Conservation (phyloP, 2,329 filamentous ascomycete genomes). For the Aspergillus arachidicola region DNA sequence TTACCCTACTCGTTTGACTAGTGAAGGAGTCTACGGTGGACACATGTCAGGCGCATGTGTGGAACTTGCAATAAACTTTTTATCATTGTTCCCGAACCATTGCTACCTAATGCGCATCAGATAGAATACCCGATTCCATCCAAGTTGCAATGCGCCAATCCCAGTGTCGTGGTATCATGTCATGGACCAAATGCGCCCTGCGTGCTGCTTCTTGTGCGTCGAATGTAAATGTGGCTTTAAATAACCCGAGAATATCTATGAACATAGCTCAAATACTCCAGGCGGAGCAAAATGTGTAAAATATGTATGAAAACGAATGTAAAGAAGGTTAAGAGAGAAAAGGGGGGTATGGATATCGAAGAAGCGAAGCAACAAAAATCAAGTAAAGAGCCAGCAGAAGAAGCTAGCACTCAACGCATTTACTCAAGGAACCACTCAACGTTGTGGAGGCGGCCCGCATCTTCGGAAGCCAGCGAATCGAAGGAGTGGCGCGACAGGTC, state of each 20-base stretch:
- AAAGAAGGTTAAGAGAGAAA: slow-evolving; percentile 2
- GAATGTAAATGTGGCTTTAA: slow-evolving; percentile 6
- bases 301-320: slow-evolving; percentile 2
- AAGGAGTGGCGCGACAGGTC: slow-evolving; percentile 65
- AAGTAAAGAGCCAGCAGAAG: slow-evolving; percentile 22
- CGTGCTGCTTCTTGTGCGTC: slow-evolving; percentile 1
- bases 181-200: slow-evolving; percentile 3
- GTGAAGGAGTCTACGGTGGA: not conserved
- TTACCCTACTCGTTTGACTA: not conserved
- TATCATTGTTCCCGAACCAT: not conserved
- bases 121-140: slow-evolving; percentile 1
- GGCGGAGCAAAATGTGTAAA: not conserved
- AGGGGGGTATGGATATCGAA: slow-evolving; percentile 8
- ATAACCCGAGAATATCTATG: slow-evolving; percentile 9
- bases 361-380: slow-evolving; percentile 10
- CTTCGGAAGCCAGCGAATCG: slow-evolving; percentile 46
- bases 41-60: not conserved
- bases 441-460: slow-evolving; percentile 44
- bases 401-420: slow-evolving; percentile 25
- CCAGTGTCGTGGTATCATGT: not conserved
- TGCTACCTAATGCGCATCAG: not conserved
- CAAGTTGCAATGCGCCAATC: not conserved
- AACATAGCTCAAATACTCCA: not conserved
- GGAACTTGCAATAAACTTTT: not conserved
- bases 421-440: slow-evolving; percentile 47